These are phyloP conservation scores for Eleusine coracana DNA, from an alignment of 176 grass and related monocot species.

Conservation along the genomic window DNA sequence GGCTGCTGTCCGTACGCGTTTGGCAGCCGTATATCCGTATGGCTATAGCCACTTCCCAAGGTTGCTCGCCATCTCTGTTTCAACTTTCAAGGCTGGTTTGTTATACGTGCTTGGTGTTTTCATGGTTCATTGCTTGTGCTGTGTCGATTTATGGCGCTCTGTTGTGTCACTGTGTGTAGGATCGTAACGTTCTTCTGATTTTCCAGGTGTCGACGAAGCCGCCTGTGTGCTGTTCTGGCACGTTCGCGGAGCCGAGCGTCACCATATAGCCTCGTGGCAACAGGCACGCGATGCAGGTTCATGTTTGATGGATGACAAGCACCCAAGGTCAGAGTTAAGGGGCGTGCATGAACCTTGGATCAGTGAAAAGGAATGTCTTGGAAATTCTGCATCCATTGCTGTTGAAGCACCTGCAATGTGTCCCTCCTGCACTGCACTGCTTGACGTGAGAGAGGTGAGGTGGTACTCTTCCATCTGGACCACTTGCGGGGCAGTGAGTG, in stretches of 20 bases:
- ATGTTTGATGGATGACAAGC: background rate
- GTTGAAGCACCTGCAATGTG: constrained; percentile 28
- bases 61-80: background rate
- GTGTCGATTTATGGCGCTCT: no score
- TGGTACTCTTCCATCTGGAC: background rate
- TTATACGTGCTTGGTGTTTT: no score
- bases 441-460: constrained; percentile 7
- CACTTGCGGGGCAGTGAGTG: background rate
- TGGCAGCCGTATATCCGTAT: constrained; percentile 16
- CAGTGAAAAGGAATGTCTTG: constrained; percentile 51
- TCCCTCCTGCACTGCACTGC: constrained; percentile 2
- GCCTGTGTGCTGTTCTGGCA: background rate
- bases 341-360: constrained; percentile 5
- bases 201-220: background rate
- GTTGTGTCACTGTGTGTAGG: no score
- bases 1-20: constrained; percentile 36
- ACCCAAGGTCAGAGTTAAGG: background rate
- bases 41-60: background rate
- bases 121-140: no score
- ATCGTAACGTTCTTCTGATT: no score
- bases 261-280: background rate
- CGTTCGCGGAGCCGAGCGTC: background rate
- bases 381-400: background rate
- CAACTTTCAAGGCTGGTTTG: background rate
- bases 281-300: background rate